phyloP scores from a whole-genome alignment of 2,329 filamentous ascomycete species.

The Hymenoscyphus infarciens region DNA sequence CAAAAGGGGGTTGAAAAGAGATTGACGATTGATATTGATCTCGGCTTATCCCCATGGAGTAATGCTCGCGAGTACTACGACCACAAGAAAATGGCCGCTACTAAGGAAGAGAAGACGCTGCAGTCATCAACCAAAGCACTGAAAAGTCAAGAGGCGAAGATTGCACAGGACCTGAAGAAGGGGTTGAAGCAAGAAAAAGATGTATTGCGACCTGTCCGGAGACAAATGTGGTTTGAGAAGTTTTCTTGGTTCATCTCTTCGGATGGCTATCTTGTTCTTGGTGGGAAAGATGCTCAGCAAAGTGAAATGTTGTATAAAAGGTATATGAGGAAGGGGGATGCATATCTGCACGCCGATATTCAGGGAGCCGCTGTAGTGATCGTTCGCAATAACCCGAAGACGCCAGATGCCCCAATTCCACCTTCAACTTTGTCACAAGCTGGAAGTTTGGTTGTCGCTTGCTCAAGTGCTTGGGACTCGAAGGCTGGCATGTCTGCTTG shows the following conservation, averaged over 20 bases:
- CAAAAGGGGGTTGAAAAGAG: conserved; percentile 47
- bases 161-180: conserved; percentile 79
- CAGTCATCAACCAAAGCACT: conserved; percentile 78
- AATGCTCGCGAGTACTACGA: conserved; percentile 93
- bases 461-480: conserved; percentile 89
- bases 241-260: conserved; percentile 94
- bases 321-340: conserved; percentile 82
- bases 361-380: conserved; percentile 80
- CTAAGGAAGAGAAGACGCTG: conserved; percentile 83
- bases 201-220: conserved; percentile 75
- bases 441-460: conserved; percentile 77
- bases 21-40: conserved; percentile 78
- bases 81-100: conserved; percentile 76
- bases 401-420: conserved; percentile 80
- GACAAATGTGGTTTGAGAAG: conserved; percentile 94
- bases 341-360: conserved; percentile 89
- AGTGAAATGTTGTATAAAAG: conserved; percentile 88
- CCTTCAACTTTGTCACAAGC: conserved; percentile 90
- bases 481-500: conserved; percentile 95
- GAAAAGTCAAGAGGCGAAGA: conserved; percentile 87
- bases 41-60: conserved; percentile 76
- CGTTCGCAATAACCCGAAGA: conserved; percentile 80
- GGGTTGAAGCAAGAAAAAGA: conserved; percentile 90
- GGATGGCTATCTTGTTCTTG: conserved; percentile 89
- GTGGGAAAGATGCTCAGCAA: conserved; percentile 83